Evolutionary conservation across 192 early-diverging fungal genomes (phyloP).

Genomic region (Funneliformis geosporum): DNA sequence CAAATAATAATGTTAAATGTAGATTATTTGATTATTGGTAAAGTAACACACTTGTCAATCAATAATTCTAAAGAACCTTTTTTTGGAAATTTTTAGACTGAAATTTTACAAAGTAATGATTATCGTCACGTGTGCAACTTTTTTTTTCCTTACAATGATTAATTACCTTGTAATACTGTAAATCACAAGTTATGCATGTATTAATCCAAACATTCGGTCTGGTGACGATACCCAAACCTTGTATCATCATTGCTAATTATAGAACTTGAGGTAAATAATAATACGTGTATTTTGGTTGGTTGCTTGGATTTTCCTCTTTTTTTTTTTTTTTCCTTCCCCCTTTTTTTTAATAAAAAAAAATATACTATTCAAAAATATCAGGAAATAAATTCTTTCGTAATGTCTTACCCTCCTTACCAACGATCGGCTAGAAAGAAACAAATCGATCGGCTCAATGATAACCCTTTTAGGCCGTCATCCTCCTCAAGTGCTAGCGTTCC

Average conservation of each 20-base stretch:
- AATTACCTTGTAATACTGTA: no score
- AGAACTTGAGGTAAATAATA: no score
- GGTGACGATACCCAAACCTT: no score
- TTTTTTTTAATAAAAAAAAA: background rate
- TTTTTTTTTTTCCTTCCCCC: background rate
- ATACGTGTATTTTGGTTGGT: no score
- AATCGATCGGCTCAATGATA: background rate
- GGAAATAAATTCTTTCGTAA: background rate
- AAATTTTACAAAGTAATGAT: background rate
- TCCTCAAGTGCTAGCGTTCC: background rate
- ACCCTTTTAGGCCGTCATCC: background rate
- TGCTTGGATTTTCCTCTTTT: no score
- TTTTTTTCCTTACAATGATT: no score
- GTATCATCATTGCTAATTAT: no score
- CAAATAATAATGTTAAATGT: background rate
- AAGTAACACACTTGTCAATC: background rate
- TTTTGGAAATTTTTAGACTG: background rate
- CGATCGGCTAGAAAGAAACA: conserved; percentile 6
- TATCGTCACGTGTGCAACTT: no score
- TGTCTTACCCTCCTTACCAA: conserved; percentile 5
- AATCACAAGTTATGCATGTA: no score
- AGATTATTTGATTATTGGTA: no score
- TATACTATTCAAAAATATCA: no score
- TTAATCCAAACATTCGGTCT: no score
- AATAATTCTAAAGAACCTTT: background rate